Evolutionary conservation across 2,329 filamentous ascomycete genomes (phyloP), one percentile per base, ranked within the genome.

Genomic region (Leptographium radiaticola): DNA sequence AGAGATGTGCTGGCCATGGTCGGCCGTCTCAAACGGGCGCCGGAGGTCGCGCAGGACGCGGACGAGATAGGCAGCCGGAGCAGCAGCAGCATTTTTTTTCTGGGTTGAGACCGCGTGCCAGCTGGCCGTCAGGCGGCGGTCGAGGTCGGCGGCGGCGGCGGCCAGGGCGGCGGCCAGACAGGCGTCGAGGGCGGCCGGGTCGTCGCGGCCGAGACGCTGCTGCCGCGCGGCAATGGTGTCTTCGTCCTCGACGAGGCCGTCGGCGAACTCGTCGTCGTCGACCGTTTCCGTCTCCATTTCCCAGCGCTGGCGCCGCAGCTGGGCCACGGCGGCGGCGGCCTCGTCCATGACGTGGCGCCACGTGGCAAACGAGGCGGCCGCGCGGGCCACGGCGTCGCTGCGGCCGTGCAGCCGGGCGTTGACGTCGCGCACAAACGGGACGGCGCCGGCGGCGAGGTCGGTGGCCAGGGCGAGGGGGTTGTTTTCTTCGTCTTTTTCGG

Each of bases 331-430:
- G 18, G 73, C 71, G 45, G 75, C 76, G 15, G 86, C 78, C 52
- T 83, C 80, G 56, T 84, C 77, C n/a, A 94, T 79, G 6, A 84
- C 77, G n/a, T 74, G 72, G 47, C 81, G 77, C 89, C 90, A 96
- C 1, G 75, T 75, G 55, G 81, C 75, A 63, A 93, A 93, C 47
- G 76, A 73, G 13, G 76, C 71, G 1, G 83, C 72, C 0, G 84
- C 79, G 52, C 71, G 72, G 39, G 80, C 79, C 0, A 91, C 78
- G 12, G 80, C 72, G 55, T 83, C 75, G 62, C 84, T 85, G 50
- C 83, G 79, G 7, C 91, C 90, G 61, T 90, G 80, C 9, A 87
- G 75, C 20, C 83, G 79, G 36, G 84, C 76, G 10, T 85, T 68
- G 25, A 95, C 76, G 18, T 80, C 79, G 56, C 82, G 73, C 48